These are phyloP conservation scores for Apium graveolens DNA, from an alignment of 129 eudicot species.

Conservation along the genomic window DNA sequence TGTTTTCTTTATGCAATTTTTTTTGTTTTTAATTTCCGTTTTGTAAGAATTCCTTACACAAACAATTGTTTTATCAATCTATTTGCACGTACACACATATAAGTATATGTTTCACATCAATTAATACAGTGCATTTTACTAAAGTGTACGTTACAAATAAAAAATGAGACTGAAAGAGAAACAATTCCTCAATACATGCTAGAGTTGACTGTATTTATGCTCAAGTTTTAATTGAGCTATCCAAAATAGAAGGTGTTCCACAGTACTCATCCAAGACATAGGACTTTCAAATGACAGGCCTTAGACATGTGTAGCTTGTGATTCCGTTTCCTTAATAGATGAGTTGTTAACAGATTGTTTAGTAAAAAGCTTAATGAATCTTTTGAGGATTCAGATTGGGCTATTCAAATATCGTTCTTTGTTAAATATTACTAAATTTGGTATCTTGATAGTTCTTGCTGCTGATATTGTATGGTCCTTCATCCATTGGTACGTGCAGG, in stretches of 20 bases:
- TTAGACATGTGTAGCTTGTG: neutral
- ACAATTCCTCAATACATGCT: neutral
- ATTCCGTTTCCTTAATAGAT: neutral
- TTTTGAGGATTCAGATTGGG: neutral
- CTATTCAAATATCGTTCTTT: neutral
- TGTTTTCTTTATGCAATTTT: neutral
- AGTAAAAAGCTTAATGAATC: neutral
- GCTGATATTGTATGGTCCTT: slow-evolving; percentile 8
- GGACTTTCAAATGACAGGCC: neutral
- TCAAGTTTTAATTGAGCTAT: neutral
- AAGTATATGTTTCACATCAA: neutral
- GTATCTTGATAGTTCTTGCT: neutral
- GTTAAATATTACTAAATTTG: neutral
- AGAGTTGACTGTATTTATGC: neutral
- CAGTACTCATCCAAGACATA: neutral
- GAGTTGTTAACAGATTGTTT: neutral
- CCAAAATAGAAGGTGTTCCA: neutral
- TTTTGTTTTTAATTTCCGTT: neutral
- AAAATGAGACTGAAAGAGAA: neutral
- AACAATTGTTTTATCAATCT: neutral
- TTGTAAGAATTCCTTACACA: neutral
- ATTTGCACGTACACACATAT: neutral
- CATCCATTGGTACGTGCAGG: slow-evolving; percentile 30
- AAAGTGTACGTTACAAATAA: neutral
- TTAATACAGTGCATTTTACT: neutral